A percentile compares a stretch with the other conserved stretches of the same genome.
phyloP scores from a whole-genome alignment of 139 green algal species.

The Haematococcus lacustris region DNA sequence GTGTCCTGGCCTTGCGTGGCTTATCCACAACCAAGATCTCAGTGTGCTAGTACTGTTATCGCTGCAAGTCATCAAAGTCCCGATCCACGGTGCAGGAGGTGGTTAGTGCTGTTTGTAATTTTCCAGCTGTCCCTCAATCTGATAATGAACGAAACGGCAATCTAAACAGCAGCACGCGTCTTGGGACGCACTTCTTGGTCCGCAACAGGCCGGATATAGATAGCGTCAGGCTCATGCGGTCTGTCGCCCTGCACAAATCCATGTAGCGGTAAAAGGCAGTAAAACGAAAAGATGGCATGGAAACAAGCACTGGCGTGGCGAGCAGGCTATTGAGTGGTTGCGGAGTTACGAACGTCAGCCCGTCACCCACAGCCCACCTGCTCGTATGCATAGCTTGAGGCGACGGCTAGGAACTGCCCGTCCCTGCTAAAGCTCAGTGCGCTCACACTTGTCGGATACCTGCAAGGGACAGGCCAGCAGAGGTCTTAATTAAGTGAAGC shows the following conservation, averaged over 20 bases:
- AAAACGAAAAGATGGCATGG: background rate
- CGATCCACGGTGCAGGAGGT: too few species aligned
- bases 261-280: background rate
- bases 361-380: conserved; percentile 29
- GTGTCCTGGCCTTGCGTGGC: too few species aligned
- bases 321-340: background rate
- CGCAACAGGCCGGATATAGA: background rate
- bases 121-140: too few species aligned
- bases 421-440: conserved; percentile 72
- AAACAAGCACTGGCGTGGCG: background rate
- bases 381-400: conserved; percentile 82
- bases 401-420: conserved; percentile 70
- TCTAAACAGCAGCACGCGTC: background rate
- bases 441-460: conserved; percentile 79
- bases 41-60: too few species aligned
- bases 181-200: background rate
- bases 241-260: background rate
- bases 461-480: background rate
- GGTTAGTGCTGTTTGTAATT: too few species aligned
- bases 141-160: too few species aligned
- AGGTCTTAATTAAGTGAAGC: background rate
- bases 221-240: background rate
- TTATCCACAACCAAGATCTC: too few species aligned
- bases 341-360: background rate
- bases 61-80: too few species aligned